These are phyloP conservation scores for Trametes pubescens DNA, from an alignment of 1,284 basidiomycete genomes.

Conservation along the genomic window DNA sequence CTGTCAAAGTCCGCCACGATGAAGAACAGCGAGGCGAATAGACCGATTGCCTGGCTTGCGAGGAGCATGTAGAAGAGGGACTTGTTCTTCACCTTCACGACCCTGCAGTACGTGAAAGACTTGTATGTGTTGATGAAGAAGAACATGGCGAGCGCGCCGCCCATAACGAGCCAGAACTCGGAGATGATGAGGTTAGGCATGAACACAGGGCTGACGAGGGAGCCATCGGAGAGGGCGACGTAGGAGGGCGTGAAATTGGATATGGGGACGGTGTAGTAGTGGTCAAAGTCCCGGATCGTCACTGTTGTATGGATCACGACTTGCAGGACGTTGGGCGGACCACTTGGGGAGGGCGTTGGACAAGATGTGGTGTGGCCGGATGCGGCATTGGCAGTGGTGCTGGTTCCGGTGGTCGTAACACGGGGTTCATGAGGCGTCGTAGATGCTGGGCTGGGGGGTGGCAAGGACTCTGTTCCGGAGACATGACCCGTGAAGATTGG, in stretches of 20 bases:
- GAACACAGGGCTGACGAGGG: slow-evolving; percentile 61
- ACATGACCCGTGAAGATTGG: not conserved
- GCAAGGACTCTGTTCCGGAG: not conserved
- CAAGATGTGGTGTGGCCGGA: slow-evolving; percentile 18
- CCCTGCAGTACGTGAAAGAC: slow-evolving; percentile 59
- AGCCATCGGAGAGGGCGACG: slow-evolving; percentile 60
- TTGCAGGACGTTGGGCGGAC: slow-evolving; percentile 45
- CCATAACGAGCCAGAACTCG: slow-evolving; percentile 55
- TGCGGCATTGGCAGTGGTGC: not conserved
- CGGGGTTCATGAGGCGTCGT: not conserved
- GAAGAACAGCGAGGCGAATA: slow-evolving; percentile 52
- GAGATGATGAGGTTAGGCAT: slow-evolving; percentile 51
- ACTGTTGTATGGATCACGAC: slow-evolving; percentile 59
- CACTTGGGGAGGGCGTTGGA: slow-evolving; percentile 11
- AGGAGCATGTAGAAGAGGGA: slow-evolving; percentile 63
- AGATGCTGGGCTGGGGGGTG: not conserved
- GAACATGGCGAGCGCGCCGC: slow-evolving; percentile 58
- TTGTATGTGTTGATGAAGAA: slow-evolving; percentile 64
- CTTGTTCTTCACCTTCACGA: slow-evolving; percentile 69
- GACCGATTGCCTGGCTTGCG: slow-evolving; percentile 62
- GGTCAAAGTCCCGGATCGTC: slow-evolving; percentile 56
- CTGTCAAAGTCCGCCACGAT: slow-evolving; percentile 56
- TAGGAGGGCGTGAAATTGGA: slow-evolving; percentile 58
- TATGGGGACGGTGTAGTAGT: slow-evolving; percentile 54
- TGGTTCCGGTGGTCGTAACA: not conserved